These are phyloP conservation scores for Cubamyces lactineus DNA, from an alignment of 768 basidiomycete species.

Conservation along the genomic window DNA sequence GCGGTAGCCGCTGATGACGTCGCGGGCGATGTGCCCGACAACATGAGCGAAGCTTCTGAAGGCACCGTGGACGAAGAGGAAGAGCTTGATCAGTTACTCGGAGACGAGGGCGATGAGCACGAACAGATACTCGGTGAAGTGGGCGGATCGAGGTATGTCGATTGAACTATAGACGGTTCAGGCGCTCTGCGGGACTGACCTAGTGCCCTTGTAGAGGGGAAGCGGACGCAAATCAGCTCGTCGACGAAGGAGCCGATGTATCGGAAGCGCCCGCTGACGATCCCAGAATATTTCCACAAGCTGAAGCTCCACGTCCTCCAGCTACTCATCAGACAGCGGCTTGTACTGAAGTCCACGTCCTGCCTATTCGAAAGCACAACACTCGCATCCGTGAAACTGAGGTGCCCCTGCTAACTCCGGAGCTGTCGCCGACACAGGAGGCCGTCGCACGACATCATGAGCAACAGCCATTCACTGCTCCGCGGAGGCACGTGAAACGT, in stretches of 20 bases:
- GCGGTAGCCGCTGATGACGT: background rate
- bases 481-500: slow-evolving; percentile 13
- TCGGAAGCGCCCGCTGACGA: no score
- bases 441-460: slow-evolving; percentile 12
- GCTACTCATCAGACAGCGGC: background rate
- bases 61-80: background rate
- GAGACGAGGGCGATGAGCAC: background rate
- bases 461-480: background rate
- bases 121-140: background rate
- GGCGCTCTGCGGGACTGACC: no score
- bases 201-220: no score
- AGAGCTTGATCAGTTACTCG: slow-evolving; percentile 1
- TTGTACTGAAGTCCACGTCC: background rate
- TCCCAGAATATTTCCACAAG: no score
- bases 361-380: slow-evolving; percentile 1
- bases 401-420: slow-evolving; percentile 2
- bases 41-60: background rate
- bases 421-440: slow-evolving; percentile 14
- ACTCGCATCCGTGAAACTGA: background rate
- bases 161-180: background rate
- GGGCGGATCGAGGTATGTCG: background rate
- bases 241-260: no score
- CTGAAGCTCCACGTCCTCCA: no score
- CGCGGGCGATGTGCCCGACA: background rate
- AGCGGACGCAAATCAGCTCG: no score